phyloP scores from a whole-genome alignment of 148 eudicot genomes.

The Mesembryanthemum crystallinum region DNA sequence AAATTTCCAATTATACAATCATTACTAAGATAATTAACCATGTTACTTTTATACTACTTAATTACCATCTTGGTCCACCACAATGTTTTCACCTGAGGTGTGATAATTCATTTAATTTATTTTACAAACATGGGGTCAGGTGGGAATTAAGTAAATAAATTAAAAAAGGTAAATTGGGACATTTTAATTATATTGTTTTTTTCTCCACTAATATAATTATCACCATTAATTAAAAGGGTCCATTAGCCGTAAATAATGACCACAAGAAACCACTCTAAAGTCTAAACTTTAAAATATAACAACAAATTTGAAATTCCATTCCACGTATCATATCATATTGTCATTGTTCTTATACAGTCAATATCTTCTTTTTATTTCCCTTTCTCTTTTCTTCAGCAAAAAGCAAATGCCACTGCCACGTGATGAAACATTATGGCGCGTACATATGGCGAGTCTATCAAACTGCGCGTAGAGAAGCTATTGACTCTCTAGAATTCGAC shows the following conservation, averaged over 20 bases:
- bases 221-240: conserved; percentile 3
- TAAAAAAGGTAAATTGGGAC: background rate
- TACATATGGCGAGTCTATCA: no score
- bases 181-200: background rate
- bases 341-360: conserved; percentile 8
- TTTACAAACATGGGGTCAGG: conserved; percentile 4
- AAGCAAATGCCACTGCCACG: no score
- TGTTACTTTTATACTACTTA: background rate
- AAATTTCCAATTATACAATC: background rate
- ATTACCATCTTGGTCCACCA: background rate
- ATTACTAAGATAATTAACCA: background rate
- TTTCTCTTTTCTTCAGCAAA: background rate
- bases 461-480: no score
- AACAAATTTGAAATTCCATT: conserved; percentile 18
- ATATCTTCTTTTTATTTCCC: no score
- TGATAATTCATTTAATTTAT: background rate
- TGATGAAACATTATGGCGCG: no score
- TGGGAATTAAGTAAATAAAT: no score
- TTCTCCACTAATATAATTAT: background rate
- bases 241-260: background rate
- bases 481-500: no score
- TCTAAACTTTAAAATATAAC: background rate
- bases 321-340: conserved; percentile 12
- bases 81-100: background rate
- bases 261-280: background rate